These are phyloP conservation scores for Amaranthus palmeri DNA, from an alignment of 148 eudicot genomes.

Conservation along the genomic window DNA sequence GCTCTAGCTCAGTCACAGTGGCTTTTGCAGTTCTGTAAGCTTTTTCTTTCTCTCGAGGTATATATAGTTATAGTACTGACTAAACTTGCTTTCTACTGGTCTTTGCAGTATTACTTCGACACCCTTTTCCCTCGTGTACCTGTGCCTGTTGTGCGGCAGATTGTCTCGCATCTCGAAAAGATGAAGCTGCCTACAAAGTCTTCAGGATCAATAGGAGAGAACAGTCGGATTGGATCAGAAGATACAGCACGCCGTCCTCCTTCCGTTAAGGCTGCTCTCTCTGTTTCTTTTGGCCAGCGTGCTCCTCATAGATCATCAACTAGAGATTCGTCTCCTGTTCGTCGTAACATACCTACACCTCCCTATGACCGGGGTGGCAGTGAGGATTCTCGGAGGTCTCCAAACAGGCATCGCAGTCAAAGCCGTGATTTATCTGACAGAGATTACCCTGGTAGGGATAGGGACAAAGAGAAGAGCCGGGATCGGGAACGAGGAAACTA, in stretches of 20 bases:
- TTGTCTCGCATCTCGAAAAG: slow-evolving; percentile 59
- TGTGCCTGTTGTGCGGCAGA: slow-evolving; percentile 68
- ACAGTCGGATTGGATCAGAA: slow-evolving; percentile 74
- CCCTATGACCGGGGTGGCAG: slow-evolving; percentile 42
- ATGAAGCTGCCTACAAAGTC: slow-evolving; percentile 81
- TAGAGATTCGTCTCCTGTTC: slow-evolving; percentile 91
- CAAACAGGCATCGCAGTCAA: slow-evolving; percentile 64
- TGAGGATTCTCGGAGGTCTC: slow-evolving; percentile 62
- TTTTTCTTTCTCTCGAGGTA: not conserved
- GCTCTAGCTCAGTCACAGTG: not conserved
- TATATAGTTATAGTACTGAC: not conserved
- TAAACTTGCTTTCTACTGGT: slow-evolving; percentile 2
- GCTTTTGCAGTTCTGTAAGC: not conserved
- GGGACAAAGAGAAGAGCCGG: slow-evolving; percentile 26
- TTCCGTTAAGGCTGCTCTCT: slow-evolving; percentile 94
- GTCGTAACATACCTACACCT: slow-evolving; percentile 57
- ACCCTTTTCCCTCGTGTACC: slow-evolving; percentile 93
- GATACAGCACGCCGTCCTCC: slow-evolving; percentile 98
- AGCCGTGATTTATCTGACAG: slow-evolving; percentile 77
- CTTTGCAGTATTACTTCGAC: slow-evolving; percentile 89
- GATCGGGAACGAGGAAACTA: slow-evolving; percentile 38
- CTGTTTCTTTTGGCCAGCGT: slow-evolving; percentile 94
- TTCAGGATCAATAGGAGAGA: slow-evolving; percentile 74
- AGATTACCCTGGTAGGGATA: slow-evolving; percentile 41
- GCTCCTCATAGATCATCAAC: slow-evolving; percentile 97